Evolutionary conservation across 257 asterid genomes (phyloP), one percentile per base, ranked within the genome.

Genomic region (Thymus quinquecostatus): DNA sequence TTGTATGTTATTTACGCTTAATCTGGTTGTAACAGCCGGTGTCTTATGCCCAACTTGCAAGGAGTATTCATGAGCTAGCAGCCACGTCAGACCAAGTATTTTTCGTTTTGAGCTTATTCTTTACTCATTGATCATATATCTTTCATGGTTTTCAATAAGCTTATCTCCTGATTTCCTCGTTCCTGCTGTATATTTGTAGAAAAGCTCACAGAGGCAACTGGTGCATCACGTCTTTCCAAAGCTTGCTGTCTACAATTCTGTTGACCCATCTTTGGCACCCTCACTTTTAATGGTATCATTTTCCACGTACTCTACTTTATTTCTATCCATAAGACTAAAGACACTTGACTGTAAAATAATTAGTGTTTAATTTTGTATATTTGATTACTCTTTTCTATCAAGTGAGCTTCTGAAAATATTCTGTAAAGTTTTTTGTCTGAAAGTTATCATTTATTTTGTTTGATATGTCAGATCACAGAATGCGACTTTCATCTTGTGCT

Each of bases 221-320:
- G 83, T 95, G 73, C 96, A 95, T 77, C 87, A 92, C 38, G 99
- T 95, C 64, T 95, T 95, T 78, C 99, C 98, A 62, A 95, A 95
- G 82, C 96, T 95, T 64, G 99, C 99, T 33, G 99, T 95, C 57
- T 95, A 95, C 91, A 95, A 95, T 80, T 95, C 99, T 43, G 99
- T 95, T 70, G 99, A 95, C 66, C 99, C 99, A 6, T 95, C 99
- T 62, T 64, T 95, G 86, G 99, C 99, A 32, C 99, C 99, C 9
- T 95, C 99, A 65, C 98, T 95, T 78, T 86, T 95, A 56, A 92
- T 95, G 99, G 99, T 95, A 87, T 38, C 81, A 13, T 30, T 75
- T 72, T 64, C 53, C 34, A 2, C 50, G 8, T 67, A 50, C 59
- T 70, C 68, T 73, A 44, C 38, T 14, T 74, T 41, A 11, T 58